These are phyloP conservation scores for Mycena vitilis DNA, from an alignment of 768 basidiomycete species.

Conservation along the genomic window DNA sequence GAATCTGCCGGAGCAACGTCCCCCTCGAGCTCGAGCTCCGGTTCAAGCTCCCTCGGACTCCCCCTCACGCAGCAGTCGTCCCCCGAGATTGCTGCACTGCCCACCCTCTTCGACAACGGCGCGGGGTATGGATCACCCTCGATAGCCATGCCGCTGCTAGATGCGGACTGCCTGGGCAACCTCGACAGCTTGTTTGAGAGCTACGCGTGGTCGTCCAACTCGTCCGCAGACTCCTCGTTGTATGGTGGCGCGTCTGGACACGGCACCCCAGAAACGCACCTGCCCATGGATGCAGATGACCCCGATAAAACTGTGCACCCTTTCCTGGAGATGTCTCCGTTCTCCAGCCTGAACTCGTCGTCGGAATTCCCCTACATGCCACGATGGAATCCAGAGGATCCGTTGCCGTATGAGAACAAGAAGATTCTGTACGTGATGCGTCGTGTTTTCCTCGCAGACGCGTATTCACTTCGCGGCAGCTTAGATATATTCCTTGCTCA, in stretches of 20 bases:
- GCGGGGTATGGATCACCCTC: conserved; percentile 20
- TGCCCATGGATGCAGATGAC: conserved; percentile 21
- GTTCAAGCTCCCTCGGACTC: conserved; percentile 34
- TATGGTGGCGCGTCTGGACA: conserved; percentile 29
- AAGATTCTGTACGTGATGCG: conserved; percentile 49
- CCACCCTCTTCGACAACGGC: conserved; percentile 28
- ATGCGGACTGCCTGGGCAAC: conserved; percentile 28
- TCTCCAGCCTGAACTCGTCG: conserved; percentile 30
- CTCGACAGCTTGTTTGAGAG: conserved; percentile 32
- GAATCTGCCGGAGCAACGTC: conserved; percentile 42
- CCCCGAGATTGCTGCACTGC: conserved; percentile 31
- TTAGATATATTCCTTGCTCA: conserved; percentile 67
- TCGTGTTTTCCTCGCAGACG: conserved; percentile 1
- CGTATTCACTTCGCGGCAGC: conserved; percentile 44
- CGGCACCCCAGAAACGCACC: conserved; percentile 27
- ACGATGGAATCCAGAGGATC: conserved; percentile 41
- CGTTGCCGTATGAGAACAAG: conserved; percentile 49
- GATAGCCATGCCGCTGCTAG: conserved; percentile 15
- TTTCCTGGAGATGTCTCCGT: conserved; percentile 36
- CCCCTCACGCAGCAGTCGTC: conserved; percentile 31
- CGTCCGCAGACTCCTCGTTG: conserved; percentile 32
- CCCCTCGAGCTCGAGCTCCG: conserved; percentile 36
- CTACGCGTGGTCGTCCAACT: conserved; percentile 34
- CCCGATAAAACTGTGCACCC: conserved; percentile 28
- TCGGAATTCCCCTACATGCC: conserved; percentile 40